Base-by-base conservation (phyloP, 2,329 filamentous ascomycete genomes). In the Incumbomyces lentus region DNA sequence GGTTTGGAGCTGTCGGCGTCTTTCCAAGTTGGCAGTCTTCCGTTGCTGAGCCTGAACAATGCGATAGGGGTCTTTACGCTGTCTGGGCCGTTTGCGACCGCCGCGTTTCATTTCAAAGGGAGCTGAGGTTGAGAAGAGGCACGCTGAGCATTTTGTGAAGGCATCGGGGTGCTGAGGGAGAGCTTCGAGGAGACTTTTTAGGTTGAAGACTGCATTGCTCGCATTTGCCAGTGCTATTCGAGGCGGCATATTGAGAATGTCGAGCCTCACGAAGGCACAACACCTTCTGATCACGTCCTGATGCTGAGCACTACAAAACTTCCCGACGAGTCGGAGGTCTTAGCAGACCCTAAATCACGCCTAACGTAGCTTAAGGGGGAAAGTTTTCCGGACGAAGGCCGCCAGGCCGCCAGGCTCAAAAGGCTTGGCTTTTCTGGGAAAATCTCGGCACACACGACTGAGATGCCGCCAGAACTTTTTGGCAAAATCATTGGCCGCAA, bases 41-140 rank as follows among this genome's bases (percentile, higher is more conserved):
- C 86, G 82, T 62, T 88, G 86, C 59, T 84, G 78, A 29, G 86
- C 81, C 65, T 93, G 86, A 2, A 83, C 83, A 66, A 84, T 78
- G 49, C 82, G 74, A 62, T 93, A 95, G 1, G 88, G 88, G 58
- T 96, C 87, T 12, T 50, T 46, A 44, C 53, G 52, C 44, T 50
- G 50, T 29, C 49, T 45, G 40, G 50, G 50, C 13, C 49, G 46
- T 41, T 57, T 58, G 34, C 44, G 46, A 4, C 42, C 42, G 16
- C 51, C 34, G n/a, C 46, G 36, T 44, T 57, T 57, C 18, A 48
- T 48, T 36, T 57, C 47, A 55, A 86, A 79, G 56, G 74, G 72
- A 44, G 58, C 59, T 39, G 62, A 63, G 45, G 60, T 64, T 34
- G 65, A 76, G 68, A 62, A 81, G 62, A 54, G 48, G 31, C 55